phyloP scores from a whole-genome alignment of 345 rosid species.

The Sapria himalayana region DNA sequence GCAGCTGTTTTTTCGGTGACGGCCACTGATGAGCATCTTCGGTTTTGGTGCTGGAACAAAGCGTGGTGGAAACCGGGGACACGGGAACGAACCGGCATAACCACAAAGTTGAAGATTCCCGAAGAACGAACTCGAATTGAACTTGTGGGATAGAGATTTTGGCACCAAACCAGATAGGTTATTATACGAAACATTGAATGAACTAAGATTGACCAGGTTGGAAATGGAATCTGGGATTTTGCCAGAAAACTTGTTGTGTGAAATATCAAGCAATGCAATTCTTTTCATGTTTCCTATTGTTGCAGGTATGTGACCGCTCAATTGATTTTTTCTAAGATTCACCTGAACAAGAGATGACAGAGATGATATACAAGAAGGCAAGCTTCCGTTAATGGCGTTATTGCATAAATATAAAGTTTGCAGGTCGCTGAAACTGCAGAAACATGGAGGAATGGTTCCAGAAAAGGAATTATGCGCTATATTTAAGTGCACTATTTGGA shows the following conservation, averaged over 20 bases:
- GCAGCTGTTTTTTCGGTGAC: constrained; percentile 29
- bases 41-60: constrained; percentile 28
- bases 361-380: constrained; percentile 36
- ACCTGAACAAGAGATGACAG: constrained; percentile 32
- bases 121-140: constrained; percentile 68
- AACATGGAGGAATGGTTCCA: constrained; percentile 33
- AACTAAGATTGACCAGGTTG: constrained; percentile 32
- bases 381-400: constrained; percentile 52
- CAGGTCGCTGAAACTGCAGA: constrained; percentile 26
- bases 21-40: constrained; percentile 16
- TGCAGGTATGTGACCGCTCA: constrained; percentile 40
- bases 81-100: constrained; percentile 33
- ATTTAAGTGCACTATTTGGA: constrained; percentile 19
- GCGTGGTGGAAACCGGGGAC: constrained; percentile 28
- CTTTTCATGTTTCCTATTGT: constrained; percentile 35
- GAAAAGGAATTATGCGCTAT: constrained; percentile 34
- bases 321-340: constrained; percentile 36
- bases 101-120: constrained; percentile 92
- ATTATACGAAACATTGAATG: constrained; percentile 76
- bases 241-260: constrained; percentile 53
- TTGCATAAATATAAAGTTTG: constrained; percentile 46
- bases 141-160: constrained; percentile 30
- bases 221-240: constrained; percentile 40
- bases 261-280: constrained; percentile 34
- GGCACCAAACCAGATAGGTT: constrained; percentile 77